Conservation (phyloP, 2,329 filamentous ascomycete species). For the Aspergillus piperis region DNA sequence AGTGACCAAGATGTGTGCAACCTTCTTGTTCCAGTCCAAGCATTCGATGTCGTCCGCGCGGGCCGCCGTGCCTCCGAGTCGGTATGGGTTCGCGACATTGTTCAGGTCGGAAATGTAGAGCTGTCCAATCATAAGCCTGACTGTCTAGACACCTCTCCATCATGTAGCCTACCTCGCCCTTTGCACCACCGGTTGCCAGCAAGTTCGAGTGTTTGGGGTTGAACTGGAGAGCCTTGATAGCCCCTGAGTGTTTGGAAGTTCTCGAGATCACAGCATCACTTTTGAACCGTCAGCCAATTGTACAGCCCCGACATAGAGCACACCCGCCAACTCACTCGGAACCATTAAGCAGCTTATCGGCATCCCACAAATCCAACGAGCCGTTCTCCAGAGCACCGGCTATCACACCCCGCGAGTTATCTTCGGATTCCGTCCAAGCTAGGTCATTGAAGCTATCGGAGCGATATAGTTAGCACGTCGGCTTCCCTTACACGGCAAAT, state of each 20-base stretch:
- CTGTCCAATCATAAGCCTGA: constrained; percentile 27
- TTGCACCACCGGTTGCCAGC: constrained; percentile 86
- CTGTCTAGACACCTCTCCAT: background rate
- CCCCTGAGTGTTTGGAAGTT: constrained; percentile 84
- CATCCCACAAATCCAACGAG: constrained; percentile 90
- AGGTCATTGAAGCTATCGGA: constrained; percentile 85
- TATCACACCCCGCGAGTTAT: constrained; percentile 82
- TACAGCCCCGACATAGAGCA: background rate
- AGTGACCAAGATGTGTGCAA: constrained; percentile 92
- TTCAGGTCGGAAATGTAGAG: constrained; percentile 94
- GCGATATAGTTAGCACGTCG: constrained; percentile 24
- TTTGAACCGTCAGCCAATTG: constrained; percentile 21
- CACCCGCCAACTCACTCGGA: constrained; percentile 46
- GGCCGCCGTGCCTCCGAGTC: constrained; percentile 82
- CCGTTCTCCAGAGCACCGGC: constrained; percentile 95
- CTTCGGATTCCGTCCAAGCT: constrained; percentile 83
- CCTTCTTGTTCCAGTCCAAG: constrained; percentile 97
- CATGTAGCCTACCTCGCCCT: constrained; percentile 66
- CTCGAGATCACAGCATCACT: constrained; percentile 80
- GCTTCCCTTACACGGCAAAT: background rate
- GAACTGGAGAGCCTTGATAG: constrained; percentile 94
- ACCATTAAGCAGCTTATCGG: constrained; percentile 63
- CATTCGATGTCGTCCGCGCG: constrained; percentile 95
- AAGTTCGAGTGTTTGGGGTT: constrained; percentile 91
- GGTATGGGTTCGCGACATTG: constrained; percentile 83